A percentile compares a stretch with the other conserved stretches of the same genome.
Evolutionary conservation across 176 grass and related monocot species (phyloP).

Genomic region (Musa beccarii): DNA sequence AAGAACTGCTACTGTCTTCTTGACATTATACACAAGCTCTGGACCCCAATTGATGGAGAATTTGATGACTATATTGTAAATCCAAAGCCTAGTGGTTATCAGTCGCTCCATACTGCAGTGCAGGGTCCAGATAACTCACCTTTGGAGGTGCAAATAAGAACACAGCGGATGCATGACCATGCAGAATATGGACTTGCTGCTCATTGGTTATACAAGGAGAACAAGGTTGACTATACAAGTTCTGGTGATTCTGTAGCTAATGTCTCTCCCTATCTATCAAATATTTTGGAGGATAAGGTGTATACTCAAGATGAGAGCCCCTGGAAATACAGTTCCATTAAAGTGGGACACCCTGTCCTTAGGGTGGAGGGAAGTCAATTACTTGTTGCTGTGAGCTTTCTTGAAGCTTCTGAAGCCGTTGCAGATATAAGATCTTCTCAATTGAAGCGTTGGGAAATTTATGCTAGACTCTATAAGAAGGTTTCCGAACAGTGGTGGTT

Average conservation of each 20-base stretch:
- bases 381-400: constrained; percentile 89
- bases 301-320: constrained; percentile 39
- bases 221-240: constrained; percentile 34
- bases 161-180: constrained; percentile 94
- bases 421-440: constrained; percentile 75
- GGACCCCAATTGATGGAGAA: constrained; percentile 92
- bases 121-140: constrained; percentile 78
- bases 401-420: constrained; percentile 94
- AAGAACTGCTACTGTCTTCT: constrained; percentile 79
- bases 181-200: constrained; percentile 89
- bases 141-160: constrained; percentile 94
- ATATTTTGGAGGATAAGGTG: constrained; percentile 54
- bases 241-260: constrained; percentile 38
- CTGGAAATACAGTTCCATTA: constrained; percentile 74
- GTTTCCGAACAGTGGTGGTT: constrained; percentile 99
- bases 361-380: constrained; percentile 85
- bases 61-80: constrained; percentile 99
- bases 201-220: constrained; percentile 99
- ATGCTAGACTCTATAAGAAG: constrained; percentile 94
- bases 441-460: constrained; percentile 81
- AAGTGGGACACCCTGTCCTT: constrained; percentile 84
- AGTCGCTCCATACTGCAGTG: constrained; percentile 95
- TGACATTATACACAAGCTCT: constrained; percentile 91
- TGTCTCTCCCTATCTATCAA: constrained; percentile 44
- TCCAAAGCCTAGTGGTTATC: constrained; percentile 95